Conservation (phyloP, 352 stramenopile species). For the Phytophthora tentaculata region DNA sequence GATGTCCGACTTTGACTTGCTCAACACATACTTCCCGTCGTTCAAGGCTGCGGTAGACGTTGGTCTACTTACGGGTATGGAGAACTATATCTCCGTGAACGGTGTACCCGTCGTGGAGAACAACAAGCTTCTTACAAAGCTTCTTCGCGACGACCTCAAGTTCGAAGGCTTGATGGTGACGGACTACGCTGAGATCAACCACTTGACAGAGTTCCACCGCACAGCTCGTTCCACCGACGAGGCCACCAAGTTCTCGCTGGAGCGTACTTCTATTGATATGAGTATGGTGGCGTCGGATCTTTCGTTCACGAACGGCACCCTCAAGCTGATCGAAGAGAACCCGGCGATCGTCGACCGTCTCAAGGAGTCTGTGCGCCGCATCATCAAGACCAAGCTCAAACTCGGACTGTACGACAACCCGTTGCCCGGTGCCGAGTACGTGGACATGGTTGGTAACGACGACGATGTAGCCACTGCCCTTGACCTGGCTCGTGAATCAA, state of each 20-base stretch:
- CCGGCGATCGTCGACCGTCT: slow-evolving; percentile 43
- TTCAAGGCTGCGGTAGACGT: slow-evolving; percentile 77
- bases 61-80: slow-evolving; percentile 86
- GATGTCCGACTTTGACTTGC: slow-evolving; percentile 64
- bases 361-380: slow-evolving; percentile 52
- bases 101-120: slow-evolving; percentile 87
- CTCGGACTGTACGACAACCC: slow-evolving; percentile 68
- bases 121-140: slow-evolving; percentile 56
- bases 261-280: slow-evolving; percentile 86
- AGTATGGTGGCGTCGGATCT: slow-evolving; percentile 73
- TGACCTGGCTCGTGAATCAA: slow-evolving; percentile 63
- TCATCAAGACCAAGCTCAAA: slow-evolving; percentile 69
- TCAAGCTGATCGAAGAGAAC: slow-evolving; percentile 38
- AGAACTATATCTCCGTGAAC: slow-evolving; percentile 92
- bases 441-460: slow-evolving; percentile 48
- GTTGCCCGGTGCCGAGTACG: slow-evolving; percentile 49
- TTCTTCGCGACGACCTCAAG: slow-evolving; percentile 76
- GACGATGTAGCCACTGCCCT: slow-evolving; percentile 54
- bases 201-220: slow-evolving; percentile 61
- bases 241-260: slow-evolving; percentile 66
- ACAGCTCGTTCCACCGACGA: slow-evolving; percentile 41
- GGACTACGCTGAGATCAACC: slow-evolving; percentile 91
- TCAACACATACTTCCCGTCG: slow-evolving; percentile 82
- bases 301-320: slow-evolving; percentile 49
- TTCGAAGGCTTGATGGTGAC: slow-evolving; percentile 91